phyloP scores from a whole-genome alignment of 306 rosid genomes.

The Alnus glutinosa region DNA sequence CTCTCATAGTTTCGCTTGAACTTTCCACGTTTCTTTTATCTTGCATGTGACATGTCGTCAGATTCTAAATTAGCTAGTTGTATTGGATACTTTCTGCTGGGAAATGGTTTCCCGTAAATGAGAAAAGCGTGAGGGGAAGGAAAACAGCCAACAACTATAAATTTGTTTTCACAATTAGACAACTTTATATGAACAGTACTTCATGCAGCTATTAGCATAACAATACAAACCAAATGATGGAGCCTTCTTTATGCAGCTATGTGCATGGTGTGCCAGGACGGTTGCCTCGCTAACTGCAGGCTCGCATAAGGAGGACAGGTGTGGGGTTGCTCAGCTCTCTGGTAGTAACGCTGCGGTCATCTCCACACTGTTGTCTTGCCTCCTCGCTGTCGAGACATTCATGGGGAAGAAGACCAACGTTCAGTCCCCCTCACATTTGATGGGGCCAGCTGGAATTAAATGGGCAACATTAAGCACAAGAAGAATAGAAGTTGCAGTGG shows the following conservation, averaged over 20 bases:
- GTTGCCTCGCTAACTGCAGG: conserved; percentile 72
- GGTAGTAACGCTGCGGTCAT: conserved; percentile 81
- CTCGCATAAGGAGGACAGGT: conserved; percentile 76
- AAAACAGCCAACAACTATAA: not conserved
- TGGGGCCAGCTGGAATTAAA: conserved; percentile 78
- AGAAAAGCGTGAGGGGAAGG: not conserved
- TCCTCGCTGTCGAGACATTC: conserved; percentile 80
- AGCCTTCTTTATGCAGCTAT: conserved; percentile 46
- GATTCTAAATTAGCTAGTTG: not conserved
- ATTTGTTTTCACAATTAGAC: not conserved
- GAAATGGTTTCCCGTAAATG: not conserved
- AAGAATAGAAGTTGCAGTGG: conserved; percentile 52
- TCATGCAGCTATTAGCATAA: not conserved
- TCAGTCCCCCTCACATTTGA: conserved; percentile 55
- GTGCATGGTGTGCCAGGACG: conserved; percentile 80
- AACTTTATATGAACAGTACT: not conserved
- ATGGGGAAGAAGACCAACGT: conserved; percentile 88
- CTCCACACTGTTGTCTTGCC: conserved; percentile 78
- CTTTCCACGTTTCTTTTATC: not conserved
- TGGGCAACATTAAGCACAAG: conserved; percentile 69
- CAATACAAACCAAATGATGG: not conserved
- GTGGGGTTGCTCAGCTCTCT: conserved; percentile 84
- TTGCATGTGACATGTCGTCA: not conserved
- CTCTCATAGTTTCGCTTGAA: not conserved
- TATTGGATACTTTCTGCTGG: not conserved